Base-by-base conservation (phyloP, 2,329 filamentous ascomycete genomes). In the Aspergillus puulaauensis region DNA sequence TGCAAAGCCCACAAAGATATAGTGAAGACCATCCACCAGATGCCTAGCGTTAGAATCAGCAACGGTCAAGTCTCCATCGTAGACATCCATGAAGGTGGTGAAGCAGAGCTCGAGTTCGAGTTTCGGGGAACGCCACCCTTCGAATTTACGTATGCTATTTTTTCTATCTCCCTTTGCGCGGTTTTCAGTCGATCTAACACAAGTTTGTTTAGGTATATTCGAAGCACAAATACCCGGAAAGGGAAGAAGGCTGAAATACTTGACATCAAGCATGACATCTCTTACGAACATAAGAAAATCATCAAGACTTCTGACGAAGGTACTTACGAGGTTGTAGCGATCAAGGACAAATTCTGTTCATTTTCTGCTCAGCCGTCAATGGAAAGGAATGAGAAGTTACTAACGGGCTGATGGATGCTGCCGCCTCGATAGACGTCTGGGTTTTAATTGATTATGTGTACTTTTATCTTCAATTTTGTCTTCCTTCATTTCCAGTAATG, bases 81-180 rank as follows among this genome's bases (percentile, higher is more conserved):
- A 37, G 95, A 98, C 71, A 99, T 99, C 61, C 96, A 98, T 73
- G 93, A 99, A 79, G 95, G 95, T 65, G 92, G 92, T 61, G 90
- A 96, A 72, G 92, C 95, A 1, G 91, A 97, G 71, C 92, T 99
- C 52, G 79, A 91, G 7, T 98, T 99, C 67, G 90, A 96, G 68
- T 99, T 99, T 77, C 93, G 90, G 80, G 95, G 96, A 56, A 93
- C 90, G 6, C 92, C 95, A 61, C 95, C 95, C 1, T 99, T 99
- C 69, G 95, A 98, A 76, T 99, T 98, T 72, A 97, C 93, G 57
- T 82, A 74, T 71, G 79, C 75, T 31, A 24, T 54, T 24, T 45
- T 43, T 17, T 11, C 19, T 49, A 31, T 7, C 17, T 14, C n/a
- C 35, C 24, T 50, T 14, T 6, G 3, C 11, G 17, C 17, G 17